Evolutionary conservation across 2,329 filamentous ascomycete species (phyloP).

Genomic region (Tolypocladium endophyticum): DNA sequence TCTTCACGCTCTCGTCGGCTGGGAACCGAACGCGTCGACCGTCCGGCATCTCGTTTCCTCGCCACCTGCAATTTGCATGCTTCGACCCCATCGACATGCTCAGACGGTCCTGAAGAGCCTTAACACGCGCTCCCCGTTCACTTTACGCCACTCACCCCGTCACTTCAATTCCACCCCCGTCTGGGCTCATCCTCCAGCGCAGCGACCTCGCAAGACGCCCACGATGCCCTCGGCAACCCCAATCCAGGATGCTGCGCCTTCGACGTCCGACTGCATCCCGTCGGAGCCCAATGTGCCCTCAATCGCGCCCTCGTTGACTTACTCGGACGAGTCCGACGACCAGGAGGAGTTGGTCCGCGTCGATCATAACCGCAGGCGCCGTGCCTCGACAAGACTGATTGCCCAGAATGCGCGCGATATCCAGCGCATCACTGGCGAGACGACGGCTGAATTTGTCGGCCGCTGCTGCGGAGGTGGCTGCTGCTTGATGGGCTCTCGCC

Average conservation of each 20-base stretch:
- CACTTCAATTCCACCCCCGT: constrained; percentile 2
- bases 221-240: constrained; percentile 21
- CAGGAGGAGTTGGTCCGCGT: constrained; percentile 38
- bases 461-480: constrained; percentile 57
- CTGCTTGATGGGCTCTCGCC: constrained; percentile 41
- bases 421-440: constrained; percentile 53
- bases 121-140: constrained; percentile 8
- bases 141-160: constrained; percentile 5
- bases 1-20: not conserved
- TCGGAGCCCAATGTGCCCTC: constrained; percentile 37
- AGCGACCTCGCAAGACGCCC: constrained; percentile 6
- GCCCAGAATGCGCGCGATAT: constrained; percentile 53
- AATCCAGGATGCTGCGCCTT: constrained; percentile 28
- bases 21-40: not conserved
- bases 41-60: not conserved
- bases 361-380: constrained; percentile 39
- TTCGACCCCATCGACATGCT: constrained; percentile 10
- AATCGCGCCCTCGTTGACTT: constrained; percentile 50
- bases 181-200: not conserved
- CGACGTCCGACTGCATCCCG: constrained; percentile 30
- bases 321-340: constrained; percentile 52
- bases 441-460: constrained; percentile 49
- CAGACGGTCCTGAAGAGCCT: constrained; percentile 11
- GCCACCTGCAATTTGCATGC: not conserved
- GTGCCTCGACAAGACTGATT: constrained; percentile 60